These are phyloP conservation scores for Grigorovia transvaalensis DNA, from an alignment of 805 yeast species.

Conservation along the genomic window DNA sequence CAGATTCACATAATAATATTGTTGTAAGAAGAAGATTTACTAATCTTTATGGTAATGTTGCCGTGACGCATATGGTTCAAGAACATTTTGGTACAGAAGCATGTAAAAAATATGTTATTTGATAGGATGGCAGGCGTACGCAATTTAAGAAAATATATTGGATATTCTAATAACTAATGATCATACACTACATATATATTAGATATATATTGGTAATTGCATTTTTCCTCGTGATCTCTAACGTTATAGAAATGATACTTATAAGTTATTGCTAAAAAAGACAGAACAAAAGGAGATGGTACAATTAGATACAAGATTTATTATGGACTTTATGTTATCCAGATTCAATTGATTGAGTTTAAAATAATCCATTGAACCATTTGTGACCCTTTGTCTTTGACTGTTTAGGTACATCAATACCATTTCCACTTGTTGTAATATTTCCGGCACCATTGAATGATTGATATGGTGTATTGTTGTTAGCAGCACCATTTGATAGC, in stretches of 20 bases:
- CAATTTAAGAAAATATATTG: neutral
- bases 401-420: slow-evolving; percentile 29
- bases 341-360: neutral
- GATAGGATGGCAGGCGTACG: neutral
- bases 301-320: too few species aligned
- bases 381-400: slow-evolving; percentile 29
- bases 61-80: slow-evolving; percentile 67
- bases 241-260: too few species aligned
- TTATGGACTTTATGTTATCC: too few species aligned
- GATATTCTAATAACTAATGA: neutral
- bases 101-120: slow-evolving; percentile 3
- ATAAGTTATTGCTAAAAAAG: too few species aligned
- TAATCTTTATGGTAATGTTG: slow-evolving; percentile 93
- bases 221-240: too few species aligned
- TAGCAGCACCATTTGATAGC: neutral
- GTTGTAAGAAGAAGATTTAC: slow-evolving; percentile 69
- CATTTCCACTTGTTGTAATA: slow-evolving; percentile 17
- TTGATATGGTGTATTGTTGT: neutral
- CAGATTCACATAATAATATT: slow-evolving; percentile 91
- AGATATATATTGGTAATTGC: too few species aligned
- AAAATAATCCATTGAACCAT: slow-evolving; percentile 28
- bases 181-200: too few species aligned
- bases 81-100: slow-evolving; percentile 33
- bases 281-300: too few species aligned
- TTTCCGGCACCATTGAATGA: neutral